These are phyloP conservation scores for Boletellus sp. DNA, from an alignment of 768 basidiomycete genomes.

Conservation along the genomic window DNA sequence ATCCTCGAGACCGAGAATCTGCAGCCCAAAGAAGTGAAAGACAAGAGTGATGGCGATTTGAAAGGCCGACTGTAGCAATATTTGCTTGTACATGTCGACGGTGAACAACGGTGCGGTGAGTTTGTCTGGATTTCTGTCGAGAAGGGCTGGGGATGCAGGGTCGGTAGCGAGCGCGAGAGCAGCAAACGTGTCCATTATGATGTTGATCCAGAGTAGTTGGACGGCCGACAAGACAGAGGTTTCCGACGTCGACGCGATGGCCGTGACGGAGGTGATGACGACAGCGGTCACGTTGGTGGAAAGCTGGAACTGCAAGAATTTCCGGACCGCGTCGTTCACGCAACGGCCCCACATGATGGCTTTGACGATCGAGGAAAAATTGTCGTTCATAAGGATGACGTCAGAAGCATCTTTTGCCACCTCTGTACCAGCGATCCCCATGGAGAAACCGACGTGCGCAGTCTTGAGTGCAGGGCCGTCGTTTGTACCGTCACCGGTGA, in stretches of 20 bases:
- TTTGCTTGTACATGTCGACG: constrained; percentile 96
- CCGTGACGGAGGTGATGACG: constrained; percentile 86
- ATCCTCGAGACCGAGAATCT: constrained; percentile 61
- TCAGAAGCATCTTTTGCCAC: constrained; percentile 99
- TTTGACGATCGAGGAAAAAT: constrained; percentile 92
- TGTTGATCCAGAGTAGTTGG: constrained; percentile 97
- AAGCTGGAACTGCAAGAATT: constrained; percentile 95
- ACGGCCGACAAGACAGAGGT: constrained; percentile 90
- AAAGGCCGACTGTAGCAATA: constrained; percentile 82
- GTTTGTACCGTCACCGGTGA: constrained; percentile 98
- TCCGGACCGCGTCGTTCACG: constrained; percentile 96
- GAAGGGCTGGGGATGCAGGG: constrained; percentile 74
- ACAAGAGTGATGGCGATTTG: constrained; percentile 80
- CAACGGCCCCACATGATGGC: constrained; percentile 99
- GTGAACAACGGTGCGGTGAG: constrained; percentile 87
- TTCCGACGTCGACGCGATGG: constrained; percentile 74
- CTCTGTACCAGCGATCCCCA: constrained; percentile 96
- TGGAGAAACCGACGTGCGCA: constrained; percentile 94
- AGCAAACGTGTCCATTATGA: constrained; percentile 98
- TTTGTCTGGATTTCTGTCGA: constrained; percentile 89
- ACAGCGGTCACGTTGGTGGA: constrained; percentile 96
- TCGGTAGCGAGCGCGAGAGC: constrained; percentile 97
- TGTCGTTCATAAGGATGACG: constrained; percentile 97
- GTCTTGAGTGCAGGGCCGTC: constrained; percentile 96
- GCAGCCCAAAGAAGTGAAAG: constrained; percentile 80